These are phyloP conservation scores for Phytophthora boehmeriae DNA, from an alignment of 352 stramenopile species.

Conservation along the genomic window DNA sequence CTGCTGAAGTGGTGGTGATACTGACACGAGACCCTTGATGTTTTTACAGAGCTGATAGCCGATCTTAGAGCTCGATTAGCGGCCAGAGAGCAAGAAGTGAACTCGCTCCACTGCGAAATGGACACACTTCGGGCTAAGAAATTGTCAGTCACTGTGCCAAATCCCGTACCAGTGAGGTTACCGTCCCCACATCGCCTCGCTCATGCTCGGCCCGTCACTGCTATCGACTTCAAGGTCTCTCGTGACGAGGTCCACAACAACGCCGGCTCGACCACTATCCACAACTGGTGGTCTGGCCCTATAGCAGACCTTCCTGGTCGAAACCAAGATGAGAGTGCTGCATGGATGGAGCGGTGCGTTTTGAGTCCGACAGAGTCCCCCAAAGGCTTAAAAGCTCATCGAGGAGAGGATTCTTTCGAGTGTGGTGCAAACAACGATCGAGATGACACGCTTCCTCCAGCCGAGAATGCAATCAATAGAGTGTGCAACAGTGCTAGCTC, in stretches of 20 bases:
- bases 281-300: constrained; percentile 62
- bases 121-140: constrained; percentile 24
- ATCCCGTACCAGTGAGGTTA: constrained; percentile 3
- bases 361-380: constrained; percentile 4
- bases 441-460: constrained; percentile 7
- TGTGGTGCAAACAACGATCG: background rate
- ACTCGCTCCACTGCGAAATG: constrained; percentile 19
- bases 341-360: constrained; percentile 1
- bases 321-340: constrained; percentile 21
- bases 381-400: background rate
- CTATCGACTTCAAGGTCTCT: constrained; percentile 33
- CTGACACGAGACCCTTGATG: background rate
- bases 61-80: constrained; percentile 14
- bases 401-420: background rate
- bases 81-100: constrained; percentile 33
- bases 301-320: constrained; percentile 1
- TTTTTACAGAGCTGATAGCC: background rate
- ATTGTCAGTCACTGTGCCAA: constrained; percentile 1
- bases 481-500: constrained; percentile 26
- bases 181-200: constrained; percentile 12
- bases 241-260: constrained; percentile 12
- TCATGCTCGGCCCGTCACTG: constrained; percentile 29
- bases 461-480: constrained; percentile 12
- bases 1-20: background rate
- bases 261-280: constrained; percentile 40